Evolutionary conservation across 805 yeast species (phyloP).

Genomic region (Starmerella geochares): DNA sequence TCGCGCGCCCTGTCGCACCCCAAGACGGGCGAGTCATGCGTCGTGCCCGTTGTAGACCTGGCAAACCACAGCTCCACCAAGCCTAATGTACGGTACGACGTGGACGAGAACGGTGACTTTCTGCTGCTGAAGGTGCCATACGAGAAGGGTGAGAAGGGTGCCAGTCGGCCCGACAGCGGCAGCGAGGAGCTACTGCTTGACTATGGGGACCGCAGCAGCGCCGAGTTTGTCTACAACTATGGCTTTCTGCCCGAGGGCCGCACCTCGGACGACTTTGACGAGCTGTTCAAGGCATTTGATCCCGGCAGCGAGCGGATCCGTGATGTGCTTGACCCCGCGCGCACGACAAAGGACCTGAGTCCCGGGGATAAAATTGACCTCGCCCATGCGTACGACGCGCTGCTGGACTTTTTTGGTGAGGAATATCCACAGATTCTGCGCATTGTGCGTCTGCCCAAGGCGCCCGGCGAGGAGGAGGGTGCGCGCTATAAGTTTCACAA

Average conservation of each 20-base stretch:
- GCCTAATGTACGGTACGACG: conserved; percentile 17
- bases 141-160: not conserved
- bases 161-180: not conserved
- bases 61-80: conserved; percentile 27
- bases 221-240: conserved; percentile 34
- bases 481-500: conserved; percentile 16
- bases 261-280: conserved; percentile 13
- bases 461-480: conserved; percentile 4
- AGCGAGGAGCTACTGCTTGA: conserved; percentile 29
- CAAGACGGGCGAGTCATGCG: conserved; percentile 32
- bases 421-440: conserved; percentile 12
- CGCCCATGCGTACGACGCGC: conserved; percentile 23
- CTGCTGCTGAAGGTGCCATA: conserved; percentile 16
- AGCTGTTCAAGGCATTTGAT: conserved; percentile 21
- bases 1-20: conserved; percentile 32
- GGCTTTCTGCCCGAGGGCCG: conserved; percentile 32
- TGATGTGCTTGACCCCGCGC: conserved; percentile 21
- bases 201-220: conserved; percentile 33
- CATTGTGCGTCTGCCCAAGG: conserved; percentile 11
- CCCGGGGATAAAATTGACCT: conserved; percentile 15
- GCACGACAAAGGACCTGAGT: conserved; percentile 9
- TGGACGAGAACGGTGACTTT: conserved; percentile 14
- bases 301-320: conserved; percentile 20
- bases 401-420: conserved; percentile 24
- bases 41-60: conserved; percentile 48